Evolutionary conservation across 768 basidiomycete genomes (phyloP).

Genomic region (Boletus sp.): DNA sequence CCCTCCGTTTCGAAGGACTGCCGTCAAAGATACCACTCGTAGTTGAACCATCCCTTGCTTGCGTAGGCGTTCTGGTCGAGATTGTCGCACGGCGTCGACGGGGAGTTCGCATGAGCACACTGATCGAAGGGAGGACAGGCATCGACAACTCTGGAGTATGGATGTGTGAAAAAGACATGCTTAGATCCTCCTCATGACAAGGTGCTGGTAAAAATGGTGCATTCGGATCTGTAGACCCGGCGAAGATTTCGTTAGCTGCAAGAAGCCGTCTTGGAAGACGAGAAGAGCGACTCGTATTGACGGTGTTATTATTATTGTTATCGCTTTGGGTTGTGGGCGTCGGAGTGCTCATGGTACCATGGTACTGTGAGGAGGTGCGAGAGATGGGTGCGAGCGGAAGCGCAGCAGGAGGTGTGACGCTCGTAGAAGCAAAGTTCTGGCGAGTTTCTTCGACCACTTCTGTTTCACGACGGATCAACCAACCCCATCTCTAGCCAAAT

Average conservation of each 20-base stretch:
- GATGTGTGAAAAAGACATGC: slow-evolving; percentile 23
- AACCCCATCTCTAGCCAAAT: neutral
- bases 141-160: slow-evolving; percentile 20
- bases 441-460: slow-evolving; percentile 82
- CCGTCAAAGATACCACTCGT: slow-evolving; percentile 36
- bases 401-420: slow-evolving; percentile 51
- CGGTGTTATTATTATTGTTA: slow-evolving; percentile 3
- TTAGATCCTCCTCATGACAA: slow-evolving; percentile 13
- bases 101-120: slow-evolving; percentile 32
- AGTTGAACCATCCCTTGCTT: slow-evolving; percentile 23
- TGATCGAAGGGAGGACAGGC: slow-evolving; percentile 18
- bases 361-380: slow-evolving; percentile 43
- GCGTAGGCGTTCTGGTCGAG: slow-evolving; percentile 59
- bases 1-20: slow-evolving; percentile 62
- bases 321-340: slow-evolving; percentile 20
- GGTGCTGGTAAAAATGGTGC: slow-evolving; percentile 24
- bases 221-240: slow-evolving; percentile 27
- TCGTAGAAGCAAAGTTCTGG: slow-evolving; percentile 64
- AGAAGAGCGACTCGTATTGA: slow-evolving; percentile 27
- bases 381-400: slow-evolving; percentile 62
- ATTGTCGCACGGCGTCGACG: slow-evolving; percentile 60
- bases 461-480: slow-evolving; percentile 30
- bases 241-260: slow-evolving; percentile 71
- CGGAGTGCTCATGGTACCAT: slow-evolving; percentile 31
- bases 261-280: slow-evolving; percentile 63